A percentile compares a stretch with the other conserved stretches of the same genome.
Evolutionary conservation across 1,284 basidiomycete genomes (phyloP).

Genomic region (Ceratobasidium sp.): DNA sequence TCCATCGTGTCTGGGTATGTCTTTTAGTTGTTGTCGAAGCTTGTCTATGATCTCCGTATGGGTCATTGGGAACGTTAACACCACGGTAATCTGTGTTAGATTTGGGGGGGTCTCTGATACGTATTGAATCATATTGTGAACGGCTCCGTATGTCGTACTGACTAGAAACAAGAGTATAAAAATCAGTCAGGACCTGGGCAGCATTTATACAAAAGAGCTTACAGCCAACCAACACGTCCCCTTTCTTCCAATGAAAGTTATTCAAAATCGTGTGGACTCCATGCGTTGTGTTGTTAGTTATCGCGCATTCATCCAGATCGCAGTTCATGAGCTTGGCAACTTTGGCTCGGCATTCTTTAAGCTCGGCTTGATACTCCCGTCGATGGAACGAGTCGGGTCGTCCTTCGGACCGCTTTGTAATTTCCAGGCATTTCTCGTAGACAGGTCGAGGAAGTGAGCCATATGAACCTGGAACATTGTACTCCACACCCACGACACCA

Average conservation of each 20-base stretch:
- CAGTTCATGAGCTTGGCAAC: slow-evolving; percentile 69
- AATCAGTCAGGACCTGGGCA: neutral
- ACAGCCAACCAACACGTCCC: slow-evolving; percentile 61
- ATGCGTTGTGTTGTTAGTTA: slow-evolving; percentile 71
- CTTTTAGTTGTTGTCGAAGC: slow-evolving; percentile 59
- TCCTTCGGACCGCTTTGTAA: slow-evolving; percentile 60
- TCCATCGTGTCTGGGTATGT: slow-evolving; percentile 48
- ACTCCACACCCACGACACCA: neutral
- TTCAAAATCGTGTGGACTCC: slow-evolving; percentile 71
- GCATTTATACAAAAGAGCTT: slow-evolving; percentile 6
- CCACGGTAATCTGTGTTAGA: slow-evolving; percentile 60
- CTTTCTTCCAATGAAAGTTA: slow-evolving; percentile 64
- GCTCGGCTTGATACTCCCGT: slow-evolving; percentile 53
- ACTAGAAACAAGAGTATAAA: slow-evolving; percentile 52
- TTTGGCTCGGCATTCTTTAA: slow-evolving; percentile 57
- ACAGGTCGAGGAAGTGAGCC: slow-evolving; percentile 72
- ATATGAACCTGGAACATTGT: slow-evolving; percentile 62
- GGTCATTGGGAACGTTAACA: slow-evolving; percentile 68
- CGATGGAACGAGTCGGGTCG: slow-evolving; percentile 71
- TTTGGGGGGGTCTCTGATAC: slow-evolving; percentile 65
- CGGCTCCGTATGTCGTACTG: slow-evolving; percentile 70
- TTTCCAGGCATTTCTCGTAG: slow-evolving; percentile 56
- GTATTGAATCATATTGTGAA: slow-evolving; percentile 65
- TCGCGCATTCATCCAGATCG: slow-evolving; percentile 65
- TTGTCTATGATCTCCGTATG: slow-evolving; percentile 63